These are phyloP conservation scores for Fusarium tupiense DNA, from an alignment of 2,329 filamentous ascomycete species.

Conservation along the genomic window DNA sequence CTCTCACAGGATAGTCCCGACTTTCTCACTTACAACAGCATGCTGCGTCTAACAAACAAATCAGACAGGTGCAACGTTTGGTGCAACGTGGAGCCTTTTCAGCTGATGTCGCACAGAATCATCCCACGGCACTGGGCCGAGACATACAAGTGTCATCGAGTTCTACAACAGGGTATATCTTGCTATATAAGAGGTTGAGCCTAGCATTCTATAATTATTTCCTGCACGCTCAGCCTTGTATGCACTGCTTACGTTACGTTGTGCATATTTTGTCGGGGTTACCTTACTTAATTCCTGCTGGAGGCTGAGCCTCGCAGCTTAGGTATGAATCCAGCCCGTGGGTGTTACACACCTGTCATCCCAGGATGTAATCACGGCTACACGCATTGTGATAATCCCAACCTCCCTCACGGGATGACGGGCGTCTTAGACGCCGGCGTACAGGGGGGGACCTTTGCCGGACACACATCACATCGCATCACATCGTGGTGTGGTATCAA, in stretches of 20 bases:
- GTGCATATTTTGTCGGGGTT: background rate
- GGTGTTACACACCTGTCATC: constrained; percentile 25
- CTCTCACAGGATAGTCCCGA: constrained; percentile 13
- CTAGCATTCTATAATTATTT: background rate
- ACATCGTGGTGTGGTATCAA: background rate
- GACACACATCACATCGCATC: constrained; percentile 2
- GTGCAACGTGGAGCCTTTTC: constrained; percentile 4
- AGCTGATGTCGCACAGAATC: constrained; percentile 5
- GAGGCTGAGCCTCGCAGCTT: constrained; percentile 28
- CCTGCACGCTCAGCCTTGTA: constrained; percentile 12
- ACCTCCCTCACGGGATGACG: constrained; percentile 1
- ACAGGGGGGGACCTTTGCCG: background rate
- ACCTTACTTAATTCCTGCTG: background rate
- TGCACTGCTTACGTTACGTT: constrained; percentile 26
- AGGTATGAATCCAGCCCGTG: constrained; percentile 20
- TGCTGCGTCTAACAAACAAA: constrained; percentile 20
- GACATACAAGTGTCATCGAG: background rate
- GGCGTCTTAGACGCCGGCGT: constrained; percentile 21
- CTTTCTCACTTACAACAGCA: background rate
- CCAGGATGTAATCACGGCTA: background rate
- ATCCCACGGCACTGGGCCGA: background rate
- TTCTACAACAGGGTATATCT: background rate
- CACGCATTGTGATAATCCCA: constrained; percentile 1
- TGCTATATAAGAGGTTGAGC: background rate
- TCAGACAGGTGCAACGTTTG: constrained; percentile 1